These are phyloP conservation scores for Pharnaceum exiguum DNA, from an alignment of 148 eudicot genomes.

Conservation along the genomic window DNA sequence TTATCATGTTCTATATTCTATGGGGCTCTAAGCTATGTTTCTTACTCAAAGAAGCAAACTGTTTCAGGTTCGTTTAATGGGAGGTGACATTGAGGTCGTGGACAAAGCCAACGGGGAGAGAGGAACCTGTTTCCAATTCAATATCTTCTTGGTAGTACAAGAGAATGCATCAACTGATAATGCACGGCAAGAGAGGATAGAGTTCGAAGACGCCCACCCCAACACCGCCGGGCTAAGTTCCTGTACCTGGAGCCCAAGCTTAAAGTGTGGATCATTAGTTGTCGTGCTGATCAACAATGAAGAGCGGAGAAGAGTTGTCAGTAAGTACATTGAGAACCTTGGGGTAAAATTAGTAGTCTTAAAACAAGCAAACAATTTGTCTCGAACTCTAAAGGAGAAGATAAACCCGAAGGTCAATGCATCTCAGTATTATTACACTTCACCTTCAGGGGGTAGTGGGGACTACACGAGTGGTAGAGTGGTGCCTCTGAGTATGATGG, in stretches of 20 bases:
- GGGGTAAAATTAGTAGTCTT: slow-evolving; percentile 35
- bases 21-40: too few species aligned
- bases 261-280: slow-evolving; percentile 22
- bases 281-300: slow-evolving; percentile 39
- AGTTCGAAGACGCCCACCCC: too few species aligned
- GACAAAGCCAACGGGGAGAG: slow-evolving; percentile 39
- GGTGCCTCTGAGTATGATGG: slow-evolving; percentile 36
- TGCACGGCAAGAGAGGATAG: background rate
- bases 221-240: slow-evolving; percentile 2
- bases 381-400: slow-evolving; percentile 25
- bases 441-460: too few species aligned
- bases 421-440: too few species aligned
- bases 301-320: slow-evolving; percentile 24
- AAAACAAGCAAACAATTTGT: slow-evolving; percentile 26
- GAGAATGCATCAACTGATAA: background rate
- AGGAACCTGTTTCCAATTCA: slow-evolving; percentile 59
- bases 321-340: slow-evolving; percentile 29
- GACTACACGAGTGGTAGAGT: too few species aligned
- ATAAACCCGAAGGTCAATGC: too few species aligned
- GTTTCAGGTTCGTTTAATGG: slow-evolving; percentile 60
- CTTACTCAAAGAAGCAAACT: too few species aligned
- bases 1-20: too few species aligned
- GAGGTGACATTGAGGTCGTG: slow-evolving; percentile 54
- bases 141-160: slow-evolving; percentile 23
- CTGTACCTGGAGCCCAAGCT: slow-evolving; percentile 15